Base-by-base conservation (phyloP, 352 stramenopile species). In the Phytopythium chamaehyphon region DNA sequence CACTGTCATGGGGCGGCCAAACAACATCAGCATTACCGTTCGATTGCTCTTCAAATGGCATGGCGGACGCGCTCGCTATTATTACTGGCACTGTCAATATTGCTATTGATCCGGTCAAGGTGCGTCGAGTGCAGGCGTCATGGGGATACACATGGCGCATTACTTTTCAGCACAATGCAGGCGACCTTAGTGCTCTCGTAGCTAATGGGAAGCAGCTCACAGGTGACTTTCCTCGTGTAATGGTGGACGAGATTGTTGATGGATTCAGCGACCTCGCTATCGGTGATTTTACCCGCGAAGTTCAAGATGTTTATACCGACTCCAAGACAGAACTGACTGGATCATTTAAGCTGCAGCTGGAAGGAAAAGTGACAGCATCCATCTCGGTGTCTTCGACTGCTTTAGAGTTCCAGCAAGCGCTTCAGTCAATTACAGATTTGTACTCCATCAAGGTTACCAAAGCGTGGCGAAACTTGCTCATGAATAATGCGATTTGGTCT, bases 101-200 rank as follows among this genome's bases (percentile, higher is more conserved):
- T 19, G 77, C 73, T 0, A 58, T 84, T 4, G 73, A 92, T 28
- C 88, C 89, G 1, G 75, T 98, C 15, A 73, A 83, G 52, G 86
- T 98, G 0, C 75, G 65, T 2, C 69, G 75, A 14, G 51, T 48
- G 2, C 55, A 44, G 3, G 78, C 72, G 16, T 90, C 77, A 8
- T 95, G 92, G 76, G 94, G 89, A 2, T 98, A 80, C 62, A 75
- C 83, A 26, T 98, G 94, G 95, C 88, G 68, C 37, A 86, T 98
- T 39, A 94, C 82, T 2, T 98, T 98, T 49, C 39, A 87, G 19
- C 82, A 91, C 23, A 90, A 88, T 14, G 66, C 66, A 28, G 95
- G 96, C 0, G 76, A 98, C 46, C 62, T 98, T 19, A 95, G 88
- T 19, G 57, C 83, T 9, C 68, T 98, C 8, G 51, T 84, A 7